phyloP scores from a whole-genome alignment of 2,329 filamentous ascomycete species.

The Pestalotiopsis fici region DNA sequence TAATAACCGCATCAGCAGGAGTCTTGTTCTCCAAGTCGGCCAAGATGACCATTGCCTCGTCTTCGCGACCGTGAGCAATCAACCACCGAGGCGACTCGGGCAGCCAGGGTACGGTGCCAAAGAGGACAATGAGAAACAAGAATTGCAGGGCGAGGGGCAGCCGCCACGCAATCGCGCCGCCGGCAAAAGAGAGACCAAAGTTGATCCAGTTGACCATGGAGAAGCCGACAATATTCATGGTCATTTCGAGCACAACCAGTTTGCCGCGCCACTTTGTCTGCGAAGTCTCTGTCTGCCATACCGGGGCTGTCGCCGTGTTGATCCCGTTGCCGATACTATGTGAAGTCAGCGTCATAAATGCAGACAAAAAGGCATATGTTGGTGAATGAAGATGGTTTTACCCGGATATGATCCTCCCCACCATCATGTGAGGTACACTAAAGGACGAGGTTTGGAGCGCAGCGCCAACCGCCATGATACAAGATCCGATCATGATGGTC shows the following conservation, averaged over 20 bases:
- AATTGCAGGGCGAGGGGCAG: slow-evolving; percentile 38
- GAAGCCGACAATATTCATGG: slow-evolving; percentile 36
- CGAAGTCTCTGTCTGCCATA: slow-evolving; percentile 19
- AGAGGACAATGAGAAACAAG: slow-evolving; percentile 31
- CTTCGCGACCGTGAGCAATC: slow-evolving; percentile 24
- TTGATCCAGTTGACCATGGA: slow-evolving; percentile 29
- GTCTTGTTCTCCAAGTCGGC: slow-evolving; percentile 23
- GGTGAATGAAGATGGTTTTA: not conserved
- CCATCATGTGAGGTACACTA: slow-evolving; percentile 16
- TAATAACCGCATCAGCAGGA: slow-evolving; percentile 12
- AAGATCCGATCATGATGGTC: slow-evolving; percentile 20
- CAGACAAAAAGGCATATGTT: not conserved
- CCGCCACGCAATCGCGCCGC: slow-evolving; percentile 32
- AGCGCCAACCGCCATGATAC: slow-evolving; percentile 17
- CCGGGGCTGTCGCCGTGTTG: slow-evolving; percentile 19
- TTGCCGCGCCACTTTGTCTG: slow-evolving; percentile 21
- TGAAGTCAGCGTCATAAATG: too few relatives aligned
- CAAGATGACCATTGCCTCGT: slow-evolving; percentile 28
- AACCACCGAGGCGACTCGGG: slow-evolving; percentile 28
- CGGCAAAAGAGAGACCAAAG: slow-evolving; percentile 29
- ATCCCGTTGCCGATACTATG: slow-evolving; percentile 15
- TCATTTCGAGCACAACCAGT: slow-evolving; percentile 27
- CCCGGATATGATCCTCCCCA: slow-evolving; percentile 16
- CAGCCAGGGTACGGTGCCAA: slow-evolving; percentile 24
- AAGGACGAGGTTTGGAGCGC: slow-evolving; percentile 17